A percentile compares a stretch with the other conserved stretches of the same genome.
Conservation (phyloP, 148 eudicot genomes). For the Salicornia ramosissima region DNA sequence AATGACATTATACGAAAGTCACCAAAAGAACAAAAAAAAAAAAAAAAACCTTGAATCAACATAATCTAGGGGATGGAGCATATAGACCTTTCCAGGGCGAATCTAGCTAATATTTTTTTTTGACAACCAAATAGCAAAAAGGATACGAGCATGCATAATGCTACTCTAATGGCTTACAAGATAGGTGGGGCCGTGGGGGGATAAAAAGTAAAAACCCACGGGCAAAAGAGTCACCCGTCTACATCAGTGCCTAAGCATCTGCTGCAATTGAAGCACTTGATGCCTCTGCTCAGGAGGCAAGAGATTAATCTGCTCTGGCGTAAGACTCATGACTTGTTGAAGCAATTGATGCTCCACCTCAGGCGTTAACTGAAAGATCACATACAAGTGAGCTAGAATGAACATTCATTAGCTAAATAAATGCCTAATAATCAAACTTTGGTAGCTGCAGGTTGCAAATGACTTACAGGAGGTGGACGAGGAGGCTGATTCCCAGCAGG, state of each 20-base stretch:
- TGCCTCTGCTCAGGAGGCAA: constrained; percentile 79
- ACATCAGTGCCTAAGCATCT: constrained; percentile 67
- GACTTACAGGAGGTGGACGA: constrained; percentile 54
- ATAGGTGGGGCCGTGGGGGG: too few species aligned
- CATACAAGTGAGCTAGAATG: background rate
- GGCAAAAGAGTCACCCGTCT: background rate
- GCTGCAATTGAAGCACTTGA: constrained; percentile 87
- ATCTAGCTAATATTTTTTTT: too few species aligned
- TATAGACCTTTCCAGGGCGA: too few species aligned
- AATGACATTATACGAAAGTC: too few species aligned
- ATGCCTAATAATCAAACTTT: background rate
- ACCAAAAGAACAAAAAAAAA: too few species aligned
- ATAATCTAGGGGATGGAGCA: too few species aligned
- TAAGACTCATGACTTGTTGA: constrained; percentile 88
- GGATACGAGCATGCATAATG: too few species aligned
- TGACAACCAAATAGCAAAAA: too few species aligned
- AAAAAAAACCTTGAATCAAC: too few species aligned
- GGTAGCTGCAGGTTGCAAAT: background rate
- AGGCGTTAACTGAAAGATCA: constrained; percentile 52
- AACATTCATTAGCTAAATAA: background rate
- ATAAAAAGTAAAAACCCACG: background rate
- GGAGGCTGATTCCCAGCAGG: constrained; percentile 61
- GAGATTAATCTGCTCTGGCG: constrained; percentile 71
- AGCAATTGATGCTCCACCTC: constrained; percentile 74
- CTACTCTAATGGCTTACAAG: too few species aligned